Evolutionary conservation across 768 basidiomycete genomes (phyloP), one percentile per base, ranked within the genome.

Genomic region (Agaricus bisporus): DNA sequence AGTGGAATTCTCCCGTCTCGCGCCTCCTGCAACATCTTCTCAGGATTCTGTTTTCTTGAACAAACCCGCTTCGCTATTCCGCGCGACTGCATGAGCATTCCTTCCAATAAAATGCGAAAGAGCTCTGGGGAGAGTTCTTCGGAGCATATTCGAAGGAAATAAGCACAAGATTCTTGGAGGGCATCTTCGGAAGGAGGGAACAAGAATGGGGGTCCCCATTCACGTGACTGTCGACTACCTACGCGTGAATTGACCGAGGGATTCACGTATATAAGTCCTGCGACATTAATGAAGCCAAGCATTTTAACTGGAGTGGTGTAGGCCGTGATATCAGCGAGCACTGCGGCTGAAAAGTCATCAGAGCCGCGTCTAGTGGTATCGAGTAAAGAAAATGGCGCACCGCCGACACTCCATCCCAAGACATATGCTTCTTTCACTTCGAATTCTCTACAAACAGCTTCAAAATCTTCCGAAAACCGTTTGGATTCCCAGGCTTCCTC

Each of bases 401-500:
- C 41, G 26, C 47, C 51, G 9, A 57, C 63, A 41, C 53, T 67
- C 70, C 71, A 74, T 51, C 66, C 73, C n/a, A 63, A 56, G 29
- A 68, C 60, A 54, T 66, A 63, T 22, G 71, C 66, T 39, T 58
- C 63, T 14, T 48, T 43, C 20, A 72, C 37, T 10, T 58, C 58
- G 42, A 70, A 72, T 22, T 58, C 65, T 17, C 64, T 37, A 17
- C 64, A 61, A 29, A 71, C 66, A 9, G 64, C 65, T 45, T 63
- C 55, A 54, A 69, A 69, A 49, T 70, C 66, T n/a, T 67, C 64
- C 3, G 67, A 64, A 2, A 66, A 53, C 6, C 66, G 63, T 18
- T 63, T 29, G 2, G 67, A 67, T 28, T 58, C 58, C 61, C 66
- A 69, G 2, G 62, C 56, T 15, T 56, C 68, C 17, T 61, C 57